These are phyloP conservation scores for Dendrostoma leiphaemia DNA, from an alignment of 2,329 filamentous ascomycete species.

Conservation along the genomic window DNA sequence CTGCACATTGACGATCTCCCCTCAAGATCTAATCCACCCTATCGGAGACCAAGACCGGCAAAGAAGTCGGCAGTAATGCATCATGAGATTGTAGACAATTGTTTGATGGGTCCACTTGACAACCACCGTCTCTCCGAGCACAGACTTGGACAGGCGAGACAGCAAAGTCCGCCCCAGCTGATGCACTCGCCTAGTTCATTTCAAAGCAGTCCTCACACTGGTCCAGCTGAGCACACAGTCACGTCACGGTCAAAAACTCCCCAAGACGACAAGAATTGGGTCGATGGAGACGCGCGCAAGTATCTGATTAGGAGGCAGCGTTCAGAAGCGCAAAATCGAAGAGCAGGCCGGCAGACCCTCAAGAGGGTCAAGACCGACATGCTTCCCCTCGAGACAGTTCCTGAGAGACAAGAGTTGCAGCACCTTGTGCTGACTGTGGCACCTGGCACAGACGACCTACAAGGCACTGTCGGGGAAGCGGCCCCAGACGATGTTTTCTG, in stretches of 20 bases:
- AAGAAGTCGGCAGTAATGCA: neutral
- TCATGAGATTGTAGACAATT: neutral
- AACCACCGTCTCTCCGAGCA: neutral
- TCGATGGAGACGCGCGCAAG: conserved; percentile 14
- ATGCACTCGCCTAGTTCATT: neutral
- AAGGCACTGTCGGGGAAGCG: neutral
- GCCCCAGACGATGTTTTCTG: neutral
- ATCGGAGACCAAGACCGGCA: conserved; percentile 6
- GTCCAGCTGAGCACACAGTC: neutral
- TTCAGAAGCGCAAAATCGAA: conserved; percentile 15
- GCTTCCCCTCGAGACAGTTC: conserved; percentile 25
- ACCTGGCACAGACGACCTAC: conserved; percentile 1
- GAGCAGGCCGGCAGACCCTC: conserved; percentile 16
- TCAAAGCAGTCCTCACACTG: neutral
- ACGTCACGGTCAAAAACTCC: neutral
- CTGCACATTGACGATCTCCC: conserved; percentile 4
- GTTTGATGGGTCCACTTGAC: neutral
- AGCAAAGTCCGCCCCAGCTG: neutral
- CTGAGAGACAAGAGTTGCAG: conserved; percentile 14
- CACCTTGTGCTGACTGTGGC: conserved; percentile 18
- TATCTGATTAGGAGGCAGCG: conserved; percentile 23
- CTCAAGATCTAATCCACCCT: conserved; percentile 2
- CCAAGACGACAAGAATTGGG: neutral
- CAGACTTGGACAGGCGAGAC: neutral
- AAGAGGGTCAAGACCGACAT: conserved; percentile 23